phyloP scores from a whole-genome alignment of 805 yeast genomes.

The Kluyveromyces starmeri region DNA sequence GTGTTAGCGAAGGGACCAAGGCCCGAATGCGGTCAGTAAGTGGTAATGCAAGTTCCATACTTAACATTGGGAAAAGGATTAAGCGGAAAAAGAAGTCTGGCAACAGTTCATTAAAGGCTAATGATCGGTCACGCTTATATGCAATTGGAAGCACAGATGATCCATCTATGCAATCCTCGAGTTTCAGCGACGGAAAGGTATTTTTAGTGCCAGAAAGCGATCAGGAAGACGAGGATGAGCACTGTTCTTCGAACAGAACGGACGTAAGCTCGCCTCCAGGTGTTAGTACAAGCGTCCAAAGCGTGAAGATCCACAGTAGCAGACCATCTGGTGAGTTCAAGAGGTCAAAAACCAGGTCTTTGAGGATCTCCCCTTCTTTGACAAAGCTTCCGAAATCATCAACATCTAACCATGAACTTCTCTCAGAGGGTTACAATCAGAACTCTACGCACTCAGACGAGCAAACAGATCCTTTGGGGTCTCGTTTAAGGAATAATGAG shows the following conservation, averaged over 20 bases:
- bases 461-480: slow-evolving; percentile 3
- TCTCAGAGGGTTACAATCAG: not conserved
- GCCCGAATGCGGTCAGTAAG: no score
- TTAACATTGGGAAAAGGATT: no score
- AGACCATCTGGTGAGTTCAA: not conserved
- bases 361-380: not conserved
- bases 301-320: slow-evolving; percentile 1
- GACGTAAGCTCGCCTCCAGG: not conserved
- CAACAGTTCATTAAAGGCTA: no score
- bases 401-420: not conserved
- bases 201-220: not conserved
- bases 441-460: not conserved
- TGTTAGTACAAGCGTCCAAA: not conserved
- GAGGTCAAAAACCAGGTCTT: not conserved
- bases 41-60: no score
- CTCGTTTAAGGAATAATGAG: slow-evolving; percentile 1
- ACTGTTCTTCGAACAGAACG: not conserved
- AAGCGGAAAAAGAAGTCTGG: no score
- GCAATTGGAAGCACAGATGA: no score
- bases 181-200: not conserved
- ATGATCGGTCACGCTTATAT: no score
- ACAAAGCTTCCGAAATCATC: not conserved
- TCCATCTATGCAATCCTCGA: not conserved
- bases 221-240: not conserved
- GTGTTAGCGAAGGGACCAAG: no score